Evolutionary conservation across 164 flowering plant genomes (phyloP).

Genomic region (Tetrastigma voinierianum): DNA sequence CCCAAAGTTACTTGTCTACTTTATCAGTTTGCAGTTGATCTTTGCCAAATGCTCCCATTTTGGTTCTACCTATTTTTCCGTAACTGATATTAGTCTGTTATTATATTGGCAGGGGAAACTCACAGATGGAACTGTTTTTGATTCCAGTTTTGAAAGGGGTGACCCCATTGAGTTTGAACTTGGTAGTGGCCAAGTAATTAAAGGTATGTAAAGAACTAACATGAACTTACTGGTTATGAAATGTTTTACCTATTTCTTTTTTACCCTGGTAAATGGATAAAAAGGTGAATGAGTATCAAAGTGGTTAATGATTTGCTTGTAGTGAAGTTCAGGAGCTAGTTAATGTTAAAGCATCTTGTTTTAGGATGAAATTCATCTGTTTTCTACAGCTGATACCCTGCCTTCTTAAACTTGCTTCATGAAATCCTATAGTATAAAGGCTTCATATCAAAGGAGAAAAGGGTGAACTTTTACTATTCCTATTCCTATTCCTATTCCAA

Average conservation of each 20-base stretch:
- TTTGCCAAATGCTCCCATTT: background rate
- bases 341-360: no score
- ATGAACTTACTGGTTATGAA: background rate
- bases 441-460: no score
- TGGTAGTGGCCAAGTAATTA: slow-evolving; percentile 93
- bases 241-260: background rate
- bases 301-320: no score
- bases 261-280: background rate
- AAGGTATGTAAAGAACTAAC: slow-evolving; percentile 48
- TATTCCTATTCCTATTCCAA: no score
- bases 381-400: no score
- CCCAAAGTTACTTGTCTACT: background rate
- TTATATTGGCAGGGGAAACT: slow-evolving; percentile 74
- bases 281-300: no score
- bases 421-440: no score
- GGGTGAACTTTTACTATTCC: no score
- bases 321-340: no score
- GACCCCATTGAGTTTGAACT: slow-evolving; percentile 96
- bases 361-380: no score
- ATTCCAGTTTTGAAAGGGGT: slow-evolving; percentile 95
- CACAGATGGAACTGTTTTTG: slow-evolving; percentile 98
- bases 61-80: background rate
- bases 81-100: slow-evolving; percentile 1
- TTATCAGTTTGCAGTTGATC: background rate
- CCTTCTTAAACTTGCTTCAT: no score